Percentiles rank a stretch among this genome's conserved stretches.
Evolutionary conservation across 768 basidiomycete species (phyloP).

Genomic region (Agaricus bisporus): DNA sequence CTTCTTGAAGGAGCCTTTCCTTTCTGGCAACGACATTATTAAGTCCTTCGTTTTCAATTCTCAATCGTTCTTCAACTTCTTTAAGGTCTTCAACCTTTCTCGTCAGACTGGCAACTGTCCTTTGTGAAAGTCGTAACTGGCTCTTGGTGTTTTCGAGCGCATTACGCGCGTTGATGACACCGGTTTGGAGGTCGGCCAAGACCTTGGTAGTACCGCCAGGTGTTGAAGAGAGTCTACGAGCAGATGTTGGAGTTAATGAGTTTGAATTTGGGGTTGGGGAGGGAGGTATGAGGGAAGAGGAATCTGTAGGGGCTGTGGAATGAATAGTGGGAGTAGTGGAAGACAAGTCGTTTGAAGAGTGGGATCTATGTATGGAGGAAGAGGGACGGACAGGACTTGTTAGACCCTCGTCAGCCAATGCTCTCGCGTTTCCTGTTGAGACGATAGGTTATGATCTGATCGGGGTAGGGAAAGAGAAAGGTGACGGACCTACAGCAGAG

Average conservation of each 20-base stretch:
- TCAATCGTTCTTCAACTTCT: constrained; percentile 75
- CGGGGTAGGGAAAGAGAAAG: not conserved
- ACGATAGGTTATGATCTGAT: constrained; percentile 16
- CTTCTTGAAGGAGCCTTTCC: constrained; percentile 79
- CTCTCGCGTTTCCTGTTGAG: constrained; percentile 71
- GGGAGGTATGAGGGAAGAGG: constrained; percentile 28
- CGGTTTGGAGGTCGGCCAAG: constrained; percentile 80
- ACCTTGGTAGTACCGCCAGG: constrained; percentile 85
- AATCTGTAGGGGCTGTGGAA: constrained; percentile 10
- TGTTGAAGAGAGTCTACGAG: constrained; percentile 48
- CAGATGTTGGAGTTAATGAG: constrained; percentile 40
- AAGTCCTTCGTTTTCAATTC: constrained; percentile 82
- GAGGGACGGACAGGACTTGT: constrained; percentile 25
- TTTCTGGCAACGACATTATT: constrained; percentile 87
- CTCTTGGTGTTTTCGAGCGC: constrained; percentile 84
- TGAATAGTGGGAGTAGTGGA: constrained; percentile 1
- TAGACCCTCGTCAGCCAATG: constrained; percentile 70
- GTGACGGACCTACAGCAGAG: constrained; percentile 61
- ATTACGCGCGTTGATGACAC: constrained; percentile 70
- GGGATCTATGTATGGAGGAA: constrained; percentile 17
- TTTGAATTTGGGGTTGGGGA: constrained; percentile 23
- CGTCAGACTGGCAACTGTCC: constrained; percentile 79
- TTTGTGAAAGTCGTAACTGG: constrained; percentile 75
- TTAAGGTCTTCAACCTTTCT: constrained; percentile 86
- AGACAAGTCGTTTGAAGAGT: constrained; percentile 3